phyloP scores from a whole-genome alignment of 1,284 basidiomycete species.

The Naganishia liquefaciens region DNA sequence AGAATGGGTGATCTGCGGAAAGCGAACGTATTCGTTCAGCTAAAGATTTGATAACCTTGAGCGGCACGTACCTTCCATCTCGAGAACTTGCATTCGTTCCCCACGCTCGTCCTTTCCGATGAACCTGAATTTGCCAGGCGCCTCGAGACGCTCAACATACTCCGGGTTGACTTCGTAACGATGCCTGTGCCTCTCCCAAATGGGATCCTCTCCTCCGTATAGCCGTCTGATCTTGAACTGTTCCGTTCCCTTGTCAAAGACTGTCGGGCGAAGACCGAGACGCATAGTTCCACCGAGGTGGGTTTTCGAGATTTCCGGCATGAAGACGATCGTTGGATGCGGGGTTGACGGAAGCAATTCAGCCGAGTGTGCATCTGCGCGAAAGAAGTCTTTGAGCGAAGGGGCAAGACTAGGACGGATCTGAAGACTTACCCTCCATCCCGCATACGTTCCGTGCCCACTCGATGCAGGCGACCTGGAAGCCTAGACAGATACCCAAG shows the following conservation, averaged over 20 bases:
- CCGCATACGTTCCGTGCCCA: constrained; percentile 86
- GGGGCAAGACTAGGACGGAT: too few species aligned
- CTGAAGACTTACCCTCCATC: constrained; percentile 49
- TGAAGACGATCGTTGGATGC: constrained; percentile 87
- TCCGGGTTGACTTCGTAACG: constrained; percentile 95
- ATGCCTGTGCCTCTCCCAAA: constrained; percentile 98
- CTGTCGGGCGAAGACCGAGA: constrained; percentile 87
- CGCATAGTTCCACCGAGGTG: constrained; percentile 99
- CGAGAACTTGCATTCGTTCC: constrained; percentile 95
- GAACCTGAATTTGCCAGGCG: constrained; percentile 72
- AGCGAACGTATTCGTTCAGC: constrained; percentile 1
- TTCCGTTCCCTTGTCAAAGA: constrained; percentile 67
- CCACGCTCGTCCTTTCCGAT: constrained; percentile 92
- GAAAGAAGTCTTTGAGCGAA: neutral
- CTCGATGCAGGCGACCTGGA: constrained; percentile 95
- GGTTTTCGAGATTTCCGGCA: constrained; percentile 98
- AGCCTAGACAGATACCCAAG: constrained; percentile 95
- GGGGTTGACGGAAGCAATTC: constrained; percentile 68
- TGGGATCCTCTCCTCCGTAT: constrained; percentile 79
- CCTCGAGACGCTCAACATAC: constrained; percentile 72
- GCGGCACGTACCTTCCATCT: constrained; percentile 68
- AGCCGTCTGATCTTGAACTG: constrained; percentile 74
- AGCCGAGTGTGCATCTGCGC: constrained; percentile 76
- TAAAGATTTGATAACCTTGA: constrained; percentile 1
- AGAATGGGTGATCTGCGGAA: constrained; percentile 79